Conservation (phyloP, 441 rosid genomes). For the Isatis lusitanica region DNA sequence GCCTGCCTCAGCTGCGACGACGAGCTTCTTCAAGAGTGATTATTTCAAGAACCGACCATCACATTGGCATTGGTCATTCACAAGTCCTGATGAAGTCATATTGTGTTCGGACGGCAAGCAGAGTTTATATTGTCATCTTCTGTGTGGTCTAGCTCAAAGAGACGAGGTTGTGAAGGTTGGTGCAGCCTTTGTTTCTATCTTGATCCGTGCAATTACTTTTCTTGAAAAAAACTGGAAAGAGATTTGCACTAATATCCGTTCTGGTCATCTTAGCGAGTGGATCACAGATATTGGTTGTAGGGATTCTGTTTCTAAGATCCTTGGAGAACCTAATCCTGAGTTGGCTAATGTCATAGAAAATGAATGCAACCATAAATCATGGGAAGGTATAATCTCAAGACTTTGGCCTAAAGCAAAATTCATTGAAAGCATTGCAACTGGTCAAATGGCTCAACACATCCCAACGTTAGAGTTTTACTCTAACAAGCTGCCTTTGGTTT, state of each 20-base stretch:
- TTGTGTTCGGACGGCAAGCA: constrained; percentile 80
- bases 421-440: constrained; percentile 60
- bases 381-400: constrained; percentile 77
- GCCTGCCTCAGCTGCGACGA: constrained; percentile 68
- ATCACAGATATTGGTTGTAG: constrained; percentile 59
- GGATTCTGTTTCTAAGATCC: constrained; percentile 55
- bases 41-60: constrained; percentile 68
- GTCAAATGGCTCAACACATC: constrained; percentile 64
- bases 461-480: constrained; percentile 55
- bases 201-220: constrained; percentile 74
- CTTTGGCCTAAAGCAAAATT: constrained; percentile 87
- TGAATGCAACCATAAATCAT: constrained; percentile 54
- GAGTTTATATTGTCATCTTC: constrained; percentile 82
- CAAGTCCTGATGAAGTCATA: constrained; percentile 83
- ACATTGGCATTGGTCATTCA: constrained; percentile 69
- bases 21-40: constrained; percentile 78
- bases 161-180: constrained; percentile 79
- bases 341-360: constrained; percentile 58
- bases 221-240: constrained; percentile 65
- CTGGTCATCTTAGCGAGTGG: constrained; percentile 53
- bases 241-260: constrained; percentile 54
- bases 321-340: constrained; percentile 56
- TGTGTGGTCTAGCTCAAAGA: constrained; percentile 74
- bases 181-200: constrained; percentile 79
- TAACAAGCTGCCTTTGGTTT: constrained; percentile 42